Percentiles rank a stretch among this genome's conserved stretches.
Conservation (phyloP, 1,284 basidiomycete species). For the Trichosporon faecale region DNA sequence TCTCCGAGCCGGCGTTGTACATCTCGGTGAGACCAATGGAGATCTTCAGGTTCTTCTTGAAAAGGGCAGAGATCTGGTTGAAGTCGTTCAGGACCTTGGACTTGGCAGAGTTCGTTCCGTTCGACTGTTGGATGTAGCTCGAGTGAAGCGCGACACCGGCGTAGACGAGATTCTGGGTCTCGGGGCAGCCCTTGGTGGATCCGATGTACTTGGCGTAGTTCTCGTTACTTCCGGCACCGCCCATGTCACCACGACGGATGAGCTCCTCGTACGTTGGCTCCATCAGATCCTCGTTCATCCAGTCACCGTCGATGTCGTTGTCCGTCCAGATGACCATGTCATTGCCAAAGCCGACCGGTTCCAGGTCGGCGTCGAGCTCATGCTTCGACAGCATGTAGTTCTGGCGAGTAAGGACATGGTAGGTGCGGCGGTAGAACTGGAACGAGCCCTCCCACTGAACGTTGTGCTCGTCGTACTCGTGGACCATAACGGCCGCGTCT, state of each 20-base stretch:
- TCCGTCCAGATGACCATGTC: conserved; percentile 63
- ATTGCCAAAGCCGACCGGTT: conserved; percentile 54
- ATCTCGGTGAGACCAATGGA: conserved; percentile 76
- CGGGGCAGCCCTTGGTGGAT: conserved; percentile 68
- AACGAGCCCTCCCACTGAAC: conserved; percentile 76
- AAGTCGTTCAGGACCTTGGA: conserved; percentile 70
- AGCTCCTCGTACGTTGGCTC: conserved; percentile 15
- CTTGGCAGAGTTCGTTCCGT: neutral
- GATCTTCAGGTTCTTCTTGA: conserved; percentile 78
- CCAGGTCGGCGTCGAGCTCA: conserved; percentile 60
- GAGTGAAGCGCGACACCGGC: conserved; percentile 83
- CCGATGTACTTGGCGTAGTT: conserved; percentile 71
- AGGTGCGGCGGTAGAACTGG: conserved; percentile 63
- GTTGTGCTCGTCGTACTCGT: conserved; percentile 57
- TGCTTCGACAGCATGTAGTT: conserved; percentile 62
- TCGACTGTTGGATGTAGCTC: conserved; percentile 56
- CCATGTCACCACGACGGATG: conserved; percentile 33
- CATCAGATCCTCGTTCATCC: conserved; percentile 21
- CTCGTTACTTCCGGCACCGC: conserved; percentile 26
- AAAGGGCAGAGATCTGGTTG: conserved; percentile 66
- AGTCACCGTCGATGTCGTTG: conserved; percentile 50
- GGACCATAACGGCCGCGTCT: conserved; percentile 68
- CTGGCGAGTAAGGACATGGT: conserved; percentile 69
- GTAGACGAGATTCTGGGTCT: conserved; percentile 67
- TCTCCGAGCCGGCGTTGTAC: conserved; percentile 51